These are phyloP conservation scores for Trametes sp. DNA, from an alignment of 1,284 basidiomycete species.

Conservation along the genomic window DNA sequence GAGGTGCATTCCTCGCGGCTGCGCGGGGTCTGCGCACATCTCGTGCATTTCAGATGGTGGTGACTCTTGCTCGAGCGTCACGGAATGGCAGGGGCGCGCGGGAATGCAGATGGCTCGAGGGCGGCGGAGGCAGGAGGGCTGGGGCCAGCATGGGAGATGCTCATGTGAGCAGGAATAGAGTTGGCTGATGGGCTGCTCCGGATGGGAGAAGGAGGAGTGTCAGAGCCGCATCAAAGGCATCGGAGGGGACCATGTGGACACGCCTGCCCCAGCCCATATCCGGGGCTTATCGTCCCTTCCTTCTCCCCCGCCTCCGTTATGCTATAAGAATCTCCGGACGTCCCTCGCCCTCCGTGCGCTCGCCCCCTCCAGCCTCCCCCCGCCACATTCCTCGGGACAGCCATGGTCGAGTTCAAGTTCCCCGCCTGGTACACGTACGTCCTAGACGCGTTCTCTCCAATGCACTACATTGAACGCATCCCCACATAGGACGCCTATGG, in stretches of 20 bases:
- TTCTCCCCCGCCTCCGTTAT: conserved; percentile 2
- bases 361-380: conserved; percentile 17
- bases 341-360: conserved; percentile 17
- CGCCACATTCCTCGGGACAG: conserved; percentile 10
- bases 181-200: conserved; percentile 1
- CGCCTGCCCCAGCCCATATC: conserved; percentile 18
- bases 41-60: neutral
- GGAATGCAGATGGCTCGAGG: conserved; percentile 1
- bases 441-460: neutral
- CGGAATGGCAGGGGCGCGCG: neutral
- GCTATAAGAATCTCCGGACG: conserved; percentile 22
- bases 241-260: conserved; percentile 27
- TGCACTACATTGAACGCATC: conserved; percentile 4
- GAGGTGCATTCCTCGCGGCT: conserved; percentile 6
- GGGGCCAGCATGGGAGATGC: conserved; percentile 13
- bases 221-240: conserved; percentile 25
- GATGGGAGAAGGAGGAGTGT: conserved; percentile 7
- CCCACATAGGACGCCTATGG: conserved; percentile 45
- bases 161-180: conserved; percentile 21
- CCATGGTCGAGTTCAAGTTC: conserved; percentile 37
- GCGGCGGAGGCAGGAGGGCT: neutral
- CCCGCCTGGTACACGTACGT: conserved; percentile 44
- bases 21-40: neutral
- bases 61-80: neutral
- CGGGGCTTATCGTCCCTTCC: conserved; percentile 26